Base-by-base conservation (phyloP, 2,329 filamentous ascomycete species). In the Fusarium proliferatum region DNA sequence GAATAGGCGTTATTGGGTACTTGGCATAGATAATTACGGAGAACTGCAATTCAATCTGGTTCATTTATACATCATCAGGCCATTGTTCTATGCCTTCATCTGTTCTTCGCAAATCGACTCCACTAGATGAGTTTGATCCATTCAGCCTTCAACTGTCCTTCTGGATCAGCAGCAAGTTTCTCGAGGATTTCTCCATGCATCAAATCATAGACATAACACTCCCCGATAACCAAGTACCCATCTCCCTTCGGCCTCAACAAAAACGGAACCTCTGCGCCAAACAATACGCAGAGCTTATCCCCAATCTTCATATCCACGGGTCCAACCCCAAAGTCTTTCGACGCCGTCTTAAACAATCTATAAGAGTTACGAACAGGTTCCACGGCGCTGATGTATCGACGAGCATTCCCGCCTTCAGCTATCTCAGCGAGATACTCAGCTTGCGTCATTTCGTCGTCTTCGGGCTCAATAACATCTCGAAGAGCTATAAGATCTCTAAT, bases 401-500 rank as follows among this genome's bases (percentile, higher is more conserved):
- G 7, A 2, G 15, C 1, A 0, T 8, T 13, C 0, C 56, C 23
- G 0, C 4, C 11, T 30, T 23, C 21, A n/a, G 3, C 10, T 0
- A 49, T 16, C 6, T 23, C 8, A 2, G 5, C 1, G 0, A 59
- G 56, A 4, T 21, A 38, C 0, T 6, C 1, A 3, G 5, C 17
- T 3, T 59, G 56, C 1, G 56, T 59, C 13, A 12, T 10, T 0
- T 1, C 2, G 1, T 2, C 23, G 0, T 3, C 15, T n/a, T 19
- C 4, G 11, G 56, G 33, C 13, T 51, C 42, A 0, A 51, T 49
- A 12, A 30, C 6, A 23, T 59, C 21, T 17, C 9, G 16, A 0
- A 59, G 10, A 1, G 30, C 19, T 2, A 51, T 19, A 2, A 59
- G 33, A n/a, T 59, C 56, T 2, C 17, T 15, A 2, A 19, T 3